These are phyloP conservation scores for Barbatosphaeria neglecta DNA, from an alignment of 495 filamentous ascomycete genomes.

Conservation along the genomic window DNA sequence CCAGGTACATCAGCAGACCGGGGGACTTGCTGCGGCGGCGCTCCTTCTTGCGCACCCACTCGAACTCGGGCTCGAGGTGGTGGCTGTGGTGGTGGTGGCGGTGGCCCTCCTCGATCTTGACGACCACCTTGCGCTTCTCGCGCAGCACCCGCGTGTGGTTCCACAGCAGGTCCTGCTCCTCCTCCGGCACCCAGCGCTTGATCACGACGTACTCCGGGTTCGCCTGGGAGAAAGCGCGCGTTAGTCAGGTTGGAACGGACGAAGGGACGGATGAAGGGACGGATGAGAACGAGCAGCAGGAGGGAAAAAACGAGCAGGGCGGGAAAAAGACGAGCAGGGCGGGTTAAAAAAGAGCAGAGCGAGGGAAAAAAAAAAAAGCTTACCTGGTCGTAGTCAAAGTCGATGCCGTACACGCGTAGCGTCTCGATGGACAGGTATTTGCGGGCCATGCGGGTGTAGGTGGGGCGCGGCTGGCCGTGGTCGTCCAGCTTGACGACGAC, in stretches of 20 bases:
- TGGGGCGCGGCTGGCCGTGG: constrained; percentile 30
- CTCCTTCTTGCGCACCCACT: constrained; percentile 54
- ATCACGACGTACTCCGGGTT: constrained; percentile 64
- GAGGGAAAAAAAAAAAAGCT: constrained; percentile 6
- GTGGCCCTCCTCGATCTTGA: constrained; percentile 26
- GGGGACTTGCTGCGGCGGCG: constrained; percentile 35
- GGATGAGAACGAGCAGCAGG: too few relatives aligned
- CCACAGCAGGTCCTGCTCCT: constrained; percentile 63
- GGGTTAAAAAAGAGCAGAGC: not conserved
- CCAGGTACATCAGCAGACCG: constrained; percentile 34
- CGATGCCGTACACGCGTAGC: constrained; percentile 34
- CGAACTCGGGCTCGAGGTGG: constrained; percentile 35
- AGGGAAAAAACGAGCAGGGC: too few relatives aligned
- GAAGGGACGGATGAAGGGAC: not conserved
- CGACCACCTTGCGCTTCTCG: constrained; percentile 30
- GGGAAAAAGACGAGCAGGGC: too few relatives aligned
- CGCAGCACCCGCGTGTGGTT: constrained; percentile 55
- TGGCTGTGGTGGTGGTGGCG: constrained; percentile 36
- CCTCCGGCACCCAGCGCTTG: constrained; percentile 62
- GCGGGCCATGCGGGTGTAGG: constrained; percentile 46
- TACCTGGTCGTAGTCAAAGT: constrained; percentile 41
- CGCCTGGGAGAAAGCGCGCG: constrained; percentile 26
- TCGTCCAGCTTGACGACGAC: too few relatives aligned
- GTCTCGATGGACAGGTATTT: constrained; percentile 46
- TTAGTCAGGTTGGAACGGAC: constrained; percentile 10